Percentiles rank a stretch among this genome's conserved stretches.
phyloP scores from a whole-genome alignment of 2,329 filamentous ascomycete species.

The Phialophora tarda region DNA sequence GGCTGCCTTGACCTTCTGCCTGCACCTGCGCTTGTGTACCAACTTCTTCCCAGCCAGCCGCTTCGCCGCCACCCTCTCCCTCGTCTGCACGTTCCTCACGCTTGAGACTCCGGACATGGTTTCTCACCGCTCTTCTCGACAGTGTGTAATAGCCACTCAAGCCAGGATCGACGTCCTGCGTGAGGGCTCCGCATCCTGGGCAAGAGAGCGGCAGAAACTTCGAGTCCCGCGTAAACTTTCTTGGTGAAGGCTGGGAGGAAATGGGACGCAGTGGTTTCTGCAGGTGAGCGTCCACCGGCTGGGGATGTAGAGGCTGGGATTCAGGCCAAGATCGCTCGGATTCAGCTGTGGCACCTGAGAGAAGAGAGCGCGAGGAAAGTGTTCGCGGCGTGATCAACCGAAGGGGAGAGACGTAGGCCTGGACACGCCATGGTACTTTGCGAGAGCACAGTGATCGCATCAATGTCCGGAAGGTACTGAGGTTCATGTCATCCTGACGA shows the following conservation, averaged over 20 bases:
- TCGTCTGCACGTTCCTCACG: slow-evolving; percentile 11
- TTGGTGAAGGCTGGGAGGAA: not conserved
- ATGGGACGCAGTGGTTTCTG: not conserved
- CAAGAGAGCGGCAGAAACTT: slow-evolving; percentile 57
- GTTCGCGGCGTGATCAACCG: not conserved
- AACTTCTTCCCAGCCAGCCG: slow-evolving; percentile 7
- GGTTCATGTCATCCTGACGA: not conserved
- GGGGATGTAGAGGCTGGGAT: not conserved
- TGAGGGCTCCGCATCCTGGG: slow-evolving; percentile 67
- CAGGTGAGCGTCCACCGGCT: not conserved
- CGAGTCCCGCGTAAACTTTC: not conserved
- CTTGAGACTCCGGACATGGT: slow-evolving; percentile 34
- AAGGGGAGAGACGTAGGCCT: not conserved
- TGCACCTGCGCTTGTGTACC: slow-evolving; percentile 1
- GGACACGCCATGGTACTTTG: not conserved
- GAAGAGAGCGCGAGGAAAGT: not conserved
- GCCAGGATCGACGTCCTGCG: slow-evolving; percentile 60
- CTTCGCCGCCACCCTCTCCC: slow-evolving; percentile 11
- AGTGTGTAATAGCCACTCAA: slow-evolving; percentile 64
- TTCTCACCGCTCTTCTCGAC: slow-evolving; percentile 55
- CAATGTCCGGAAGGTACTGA: not conserved
- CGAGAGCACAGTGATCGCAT: slow-evolving; percentile 3
- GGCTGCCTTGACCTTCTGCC: slow-evolving; percentile 9
- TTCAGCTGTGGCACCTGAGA: slow-evolving; percentile 6
- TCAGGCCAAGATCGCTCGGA: not conserved